These are phyloP conservation scores for Deuterostichococcus epilithicus DNA, from an alignment of 139 green algal species.

Conservation along the genomic window DNA sequence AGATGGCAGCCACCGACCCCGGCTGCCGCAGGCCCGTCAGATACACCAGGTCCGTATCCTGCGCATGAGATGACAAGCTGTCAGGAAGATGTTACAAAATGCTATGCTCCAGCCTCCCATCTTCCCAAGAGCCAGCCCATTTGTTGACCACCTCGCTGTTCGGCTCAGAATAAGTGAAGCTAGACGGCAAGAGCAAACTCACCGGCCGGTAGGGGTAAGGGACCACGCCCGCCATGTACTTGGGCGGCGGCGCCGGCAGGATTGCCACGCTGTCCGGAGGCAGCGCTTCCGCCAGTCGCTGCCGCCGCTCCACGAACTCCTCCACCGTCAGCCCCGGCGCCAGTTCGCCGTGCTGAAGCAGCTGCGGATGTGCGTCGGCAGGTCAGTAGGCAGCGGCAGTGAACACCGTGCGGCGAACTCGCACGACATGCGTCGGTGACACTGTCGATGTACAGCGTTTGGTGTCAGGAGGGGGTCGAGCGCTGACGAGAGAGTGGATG, in stretches of 20 bases:
- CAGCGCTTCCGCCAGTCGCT: slow-evolving; percentile 43
- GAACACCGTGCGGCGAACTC: no score
- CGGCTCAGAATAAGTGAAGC: no score
- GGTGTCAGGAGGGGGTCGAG: background rate
- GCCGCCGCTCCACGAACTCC: slow-evolving; percentile 54
- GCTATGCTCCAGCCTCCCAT: no score
- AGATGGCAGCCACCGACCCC: slow-evolving; percentile 40
- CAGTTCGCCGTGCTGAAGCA: slow-evolving; percentile 47
- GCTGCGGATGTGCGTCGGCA: slow-evolving; percentile 2
- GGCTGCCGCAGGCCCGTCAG: slow-evolving; percentile 82
- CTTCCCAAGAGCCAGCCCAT: no score
- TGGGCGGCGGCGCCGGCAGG: slow-evolving; percentile 48
- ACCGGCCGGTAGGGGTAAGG: slow-evolving; percentile 76
- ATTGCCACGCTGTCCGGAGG: slow-evolving; percentile 59
- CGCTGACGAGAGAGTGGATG: background rate
- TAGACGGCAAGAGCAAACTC: background rate
- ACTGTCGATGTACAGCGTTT: background rate
- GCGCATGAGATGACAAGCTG: no score
- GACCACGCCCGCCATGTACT: slow-evolving; percentile 78
- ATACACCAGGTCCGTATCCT: slow-evolving; percentile 84
- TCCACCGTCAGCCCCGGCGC: slow-evolving; percentile 45
- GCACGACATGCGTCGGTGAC: slow-evolving; percentile 33
- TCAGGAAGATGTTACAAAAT: background rate
- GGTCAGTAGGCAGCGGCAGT: no score
- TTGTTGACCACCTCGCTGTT: no score